These are phyloP conservation scores for Suillus subalutaceus DNA, from an alignment of 768 basidiomycete genomes.

Conservation along the genomic window DNA sequence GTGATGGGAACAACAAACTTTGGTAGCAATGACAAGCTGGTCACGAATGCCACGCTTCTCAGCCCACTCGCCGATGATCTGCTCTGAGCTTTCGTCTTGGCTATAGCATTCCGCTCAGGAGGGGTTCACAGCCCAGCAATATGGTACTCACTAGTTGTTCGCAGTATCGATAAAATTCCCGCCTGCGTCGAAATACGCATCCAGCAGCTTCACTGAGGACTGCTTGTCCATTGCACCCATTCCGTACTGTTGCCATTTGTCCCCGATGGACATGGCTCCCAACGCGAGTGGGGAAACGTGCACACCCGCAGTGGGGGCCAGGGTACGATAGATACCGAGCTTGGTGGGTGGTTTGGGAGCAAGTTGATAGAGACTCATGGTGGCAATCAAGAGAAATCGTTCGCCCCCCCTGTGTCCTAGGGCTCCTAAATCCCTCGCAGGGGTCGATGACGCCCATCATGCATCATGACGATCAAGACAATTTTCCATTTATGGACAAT, in stretches of 20 bases:
- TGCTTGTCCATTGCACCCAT: slow-evolving; percentile 50
- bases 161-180: slow-evolving; percentile 55
- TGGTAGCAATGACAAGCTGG: slow-evolving; percentile 49
- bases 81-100: slow-evolving; percentile 44
- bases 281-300: slow-evolving; percentile 52
- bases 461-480: neutral
- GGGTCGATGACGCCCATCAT: neutral
- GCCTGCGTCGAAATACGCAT: slow-evolving; percentile 46
- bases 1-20: slow-evolving; percentile 20
- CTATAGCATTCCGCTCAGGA: slow-evolving; percentile 18
- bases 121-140: neutral
- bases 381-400: neutral
- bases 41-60: slow-evolving; percentile 43
- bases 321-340: slow-evolving; percentile 42
- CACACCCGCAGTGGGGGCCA: slow-evolving; percentile 45
- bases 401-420: no score
- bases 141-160: slow-evolving; percentile 42
- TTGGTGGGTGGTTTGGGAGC: slow-evolving; percentile 33
- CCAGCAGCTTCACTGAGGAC: slow-evolving; percentile 45
- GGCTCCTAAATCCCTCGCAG: neutral
- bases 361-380: slow-evolving; percentile 8
- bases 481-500: neutral
- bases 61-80: slow-evolving; percentile 53
- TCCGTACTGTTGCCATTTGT: slow-evolving; percentile 40
- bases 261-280: slow-evolving; percentile 52